Percentiles rank a stretch among this genome's conserved stretches.
Evolutionary conservation across 345 rosid species (phyloP).

Genomic region (Lenwebbia sp.): DNA sequence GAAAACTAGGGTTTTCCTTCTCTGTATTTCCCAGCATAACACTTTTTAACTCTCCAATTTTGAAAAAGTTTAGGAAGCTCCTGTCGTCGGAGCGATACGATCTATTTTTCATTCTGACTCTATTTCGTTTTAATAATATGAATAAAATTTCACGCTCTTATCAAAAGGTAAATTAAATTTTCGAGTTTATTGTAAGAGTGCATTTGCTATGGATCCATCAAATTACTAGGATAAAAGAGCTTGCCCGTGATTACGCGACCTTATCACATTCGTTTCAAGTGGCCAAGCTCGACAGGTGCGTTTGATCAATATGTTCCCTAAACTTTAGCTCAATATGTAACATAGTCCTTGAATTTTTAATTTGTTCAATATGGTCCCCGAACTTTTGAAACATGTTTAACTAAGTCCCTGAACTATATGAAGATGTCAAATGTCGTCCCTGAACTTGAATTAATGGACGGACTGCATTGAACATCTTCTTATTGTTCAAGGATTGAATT

Average conservation of each 20-base stretch:
- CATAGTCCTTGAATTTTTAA: too few species aligned
- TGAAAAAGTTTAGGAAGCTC: neutral
- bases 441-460: too few species aligned
- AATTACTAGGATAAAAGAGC: neutral
- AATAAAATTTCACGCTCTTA: neutral
- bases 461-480: too few species aligned
- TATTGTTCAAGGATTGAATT: too few species aligned
- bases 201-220: neutral
- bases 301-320: too few species aligned
- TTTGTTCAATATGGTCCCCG: too few species aligned
- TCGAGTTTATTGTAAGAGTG: neutral
- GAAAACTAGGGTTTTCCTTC: neutral
- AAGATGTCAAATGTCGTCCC: too few species aligned
- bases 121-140: neutral
- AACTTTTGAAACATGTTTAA: too few species aligned
- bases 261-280: fast-evolving
- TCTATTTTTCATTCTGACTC: neutral
- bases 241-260: neutral
- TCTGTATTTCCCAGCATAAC: neutral
- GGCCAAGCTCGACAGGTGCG: neutral
- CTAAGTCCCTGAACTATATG: too few species aligned
- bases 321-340: too few species aligned
- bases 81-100: neutral
- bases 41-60: too few species aligned
- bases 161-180: neutral